Conservation (phyloP, 2,329 filamentous ascomycete genomes). For the Sporothrix globosa region DNA sequence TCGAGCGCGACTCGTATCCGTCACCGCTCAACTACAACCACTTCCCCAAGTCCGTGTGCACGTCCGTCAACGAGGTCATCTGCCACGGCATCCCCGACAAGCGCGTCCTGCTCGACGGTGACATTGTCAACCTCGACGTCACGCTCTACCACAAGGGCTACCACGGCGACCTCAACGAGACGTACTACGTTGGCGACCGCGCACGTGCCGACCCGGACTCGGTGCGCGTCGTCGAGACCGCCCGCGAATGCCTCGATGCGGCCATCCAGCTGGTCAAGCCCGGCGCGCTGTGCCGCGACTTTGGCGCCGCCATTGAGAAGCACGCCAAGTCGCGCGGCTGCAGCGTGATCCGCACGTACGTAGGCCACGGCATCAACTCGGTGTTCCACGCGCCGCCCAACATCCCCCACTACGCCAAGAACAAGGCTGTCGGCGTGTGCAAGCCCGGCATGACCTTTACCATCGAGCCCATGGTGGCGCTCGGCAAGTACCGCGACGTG, state of each 20-base stretch:
- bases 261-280: conserved; percentile 92
- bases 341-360: conserved; percentile 93
- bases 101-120: conserved; percentile 81
- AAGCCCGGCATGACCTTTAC: conserved; percentile 99
- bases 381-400: conserved; percentile 94
- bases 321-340: conserved; percentile 83
- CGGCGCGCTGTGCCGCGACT: conserved; percentile 87
- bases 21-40: conserved; percentile 93
- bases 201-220: conserved; percentile 81
- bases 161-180: conserved; percentile 97
- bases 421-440: conserved; percentile 92
- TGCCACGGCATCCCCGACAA: conserved; percentile 98
- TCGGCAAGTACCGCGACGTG: conserved; percentile 87
- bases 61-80: conserved; percentile 94
- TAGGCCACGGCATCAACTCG: conserved; percentile 91
- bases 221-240: conserved; percentile 86
- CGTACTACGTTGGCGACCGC: conserved; percentile 94
- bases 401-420: conserved; percentile 96
- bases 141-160: conserved; percentile 93
- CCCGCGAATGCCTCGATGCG: conserved; percentile 86
- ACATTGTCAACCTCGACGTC: conserved; percentile 97
- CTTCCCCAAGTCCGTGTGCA: conserved; percentile 98
- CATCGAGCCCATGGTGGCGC: conserved; percentile 96
- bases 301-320: conserved; percentile 94
- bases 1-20: conserved; percentile 91